Conservation (phyloP, 2,329 filamentous ascomycete genomes). For the Trichoderma simmonsii region DNA sequence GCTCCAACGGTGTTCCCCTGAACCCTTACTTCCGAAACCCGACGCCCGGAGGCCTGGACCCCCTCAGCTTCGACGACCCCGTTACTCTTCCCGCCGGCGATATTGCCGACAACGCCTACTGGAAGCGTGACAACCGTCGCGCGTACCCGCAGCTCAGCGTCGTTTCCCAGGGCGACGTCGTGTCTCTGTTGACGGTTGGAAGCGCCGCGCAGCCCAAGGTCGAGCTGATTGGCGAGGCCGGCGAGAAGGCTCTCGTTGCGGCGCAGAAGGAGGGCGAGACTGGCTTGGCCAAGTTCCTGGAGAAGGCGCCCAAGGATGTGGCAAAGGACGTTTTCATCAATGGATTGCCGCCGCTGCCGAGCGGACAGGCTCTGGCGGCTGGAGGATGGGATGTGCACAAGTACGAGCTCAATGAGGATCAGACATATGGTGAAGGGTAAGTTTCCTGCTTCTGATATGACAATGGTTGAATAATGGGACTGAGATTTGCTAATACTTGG, state of each 20-base stretch:
- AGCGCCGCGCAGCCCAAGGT: constrained; percentile 78
- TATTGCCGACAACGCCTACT: constrained; percentile 51
- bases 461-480: neutral
- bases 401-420: constrained; percentile 61
- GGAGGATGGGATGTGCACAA: constrained; percentile 65
- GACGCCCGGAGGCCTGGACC: constrained; percentile 46
- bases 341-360: constrained; percentile 84
- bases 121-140: constrained; percentile 87
- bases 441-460: constrained; percentile 34
- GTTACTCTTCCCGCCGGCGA: constrained; percentile 57
- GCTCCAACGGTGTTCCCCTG: constrained; percentile 86
- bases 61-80: constrained; percentile 39
- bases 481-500: constrained; percentile 29
- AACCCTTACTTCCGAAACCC: constrained; percentile 92
- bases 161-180: constrained; percentile 79
- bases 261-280: constrained; percentile 72
- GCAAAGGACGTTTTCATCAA: constrained; percentile 63
- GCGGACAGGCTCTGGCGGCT: constrained; percentile 56
- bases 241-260: constrained; percentile 65
- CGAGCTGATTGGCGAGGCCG: constrained; percentile 66
- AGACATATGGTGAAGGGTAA: constrained; percentile 68
- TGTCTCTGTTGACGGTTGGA: constrained; percentile 79
- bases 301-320: constrained; percentile 56
- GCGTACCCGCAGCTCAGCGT: constrained; percentile 77
- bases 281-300: constrained; percentile 70